Evolutionary conservation across 1,284 basidiomycete genomes (phyloP), one percentile per base, ranked within the genome.

Genomic region (Naganishia sp.): DNA sequence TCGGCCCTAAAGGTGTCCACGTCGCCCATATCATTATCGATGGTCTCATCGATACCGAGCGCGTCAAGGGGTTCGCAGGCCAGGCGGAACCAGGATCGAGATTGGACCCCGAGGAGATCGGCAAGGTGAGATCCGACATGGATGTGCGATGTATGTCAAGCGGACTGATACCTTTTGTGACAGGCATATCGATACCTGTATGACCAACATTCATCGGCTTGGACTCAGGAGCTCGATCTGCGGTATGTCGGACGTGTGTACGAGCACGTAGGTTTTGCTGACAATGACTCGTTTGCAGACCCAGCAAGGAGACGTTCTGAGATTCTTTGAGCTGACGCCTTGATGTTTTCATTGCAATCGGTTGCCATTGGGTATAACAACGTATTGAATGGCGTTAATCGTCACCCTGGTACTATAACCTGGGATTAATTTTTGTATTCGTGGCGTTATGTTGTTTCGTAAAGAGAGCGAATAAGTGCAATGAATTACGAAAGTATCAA

Each of bases 1-100:
- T 81, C 65, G 78, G 77, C 1, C 76, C 79, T 0, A 66, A 80
- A 63, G 79, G 78, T 1, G 68, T 82, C 7, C 81, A 82, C 60
- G 80, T 82, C 15, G 72, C 73, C 2, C 80, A 82, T 70, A 73
- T 77, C 33, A 71, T 82, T 33, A 66, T 82, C 13, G 81, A 82
- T 63, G 81, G 80, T 4, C 46, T 75, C 48, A 79, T 79, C 55
- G 70, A 75, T 55, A 76, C 76, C 3, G 67, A 69, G n/a, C 67
- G 70, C 23, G 71, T 75, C 9, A 44, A 49, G 15, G 66, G 66
- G 0, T 66, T 70, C 56, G 65, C 71, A 42, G 75, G 75, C 0
- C 68, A 72, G 48, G 70, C 67, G n/a, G 71, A 70, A 56, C 66
- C 70, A 36, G 72, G 70, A 3, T 70, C 64, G 44, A 67, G 71